Evolutionary conservation across 208 protist species (phyloP).

Genomic region (Angomonas deanei): DNA sequence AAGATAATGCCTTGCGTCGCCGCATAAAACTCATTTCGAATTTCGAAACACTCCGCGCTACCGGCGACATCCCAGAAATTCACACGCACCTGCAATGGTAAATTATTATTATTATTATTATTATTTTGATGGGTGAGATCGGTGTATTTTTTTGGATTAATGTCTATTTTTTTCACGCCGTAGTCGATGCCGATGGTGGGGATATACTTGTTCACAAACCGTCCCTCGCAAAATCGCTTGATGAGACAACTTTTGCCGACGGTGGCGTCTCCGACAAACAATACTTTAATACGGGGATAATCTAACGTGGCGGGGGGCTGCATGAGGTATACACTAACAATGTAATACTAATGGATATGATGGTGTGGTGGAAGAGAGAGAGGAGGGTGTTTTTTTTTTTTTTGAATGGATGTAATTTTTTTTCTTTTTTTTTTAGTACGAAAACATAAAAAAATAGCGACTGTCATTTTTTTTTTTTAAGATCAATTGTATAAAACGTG

Average conservation of each 20-base stretch:
- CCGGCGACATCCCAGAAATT: conserved; percentile 97
- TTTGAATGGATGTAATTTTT: conserved; percentile 6
- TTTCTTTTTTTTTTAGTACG: neutral
- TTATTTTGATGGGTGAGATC: neutral
- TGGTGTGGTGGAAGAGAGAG: neutral
- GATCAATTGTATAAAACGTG: neutral
- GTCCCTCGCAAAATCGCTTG: conserved; percentile 95
- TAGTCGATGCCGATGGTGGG: conserved; percentile 97
- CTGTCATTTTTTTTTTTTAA: conserved; percentile 3
- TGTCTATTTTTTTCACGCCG: conserved; percentile 87
- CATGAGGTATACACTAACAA: neutral
- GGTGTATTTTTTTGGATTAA: conserved; percentile 19
- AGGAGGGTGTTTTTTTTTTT: conserved; percentile 4
- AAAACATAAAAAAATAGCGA: conserved; percentile 5
- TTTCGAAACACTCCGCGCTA: conserved; percentile 82
- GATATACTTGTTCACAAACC: conserved; percentile 95
- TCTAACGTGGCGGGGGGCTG: conserved; percentile 16
- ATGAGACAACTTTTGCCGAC: conserved; percentile 95
- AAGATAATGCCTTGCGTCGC: conserved; percentile 89
- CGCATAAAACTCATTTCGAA: conserved; percentile 96
- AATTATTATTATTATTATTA: conserved; percentile 9
- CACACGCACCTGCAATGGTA: conserved; percentile 53
- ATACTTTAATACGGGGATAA: conserved; percentile 83
- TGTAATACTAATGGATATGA: neutral
- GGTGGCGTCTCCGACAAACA: conserved; percentile 82